Percentiles rank a stretch among this genome's conserved stretches.
Evolutionary conservation across 1,284 basidiomycete species (phyloP).

Genomic region (Trichosporon sp.): DNA sequence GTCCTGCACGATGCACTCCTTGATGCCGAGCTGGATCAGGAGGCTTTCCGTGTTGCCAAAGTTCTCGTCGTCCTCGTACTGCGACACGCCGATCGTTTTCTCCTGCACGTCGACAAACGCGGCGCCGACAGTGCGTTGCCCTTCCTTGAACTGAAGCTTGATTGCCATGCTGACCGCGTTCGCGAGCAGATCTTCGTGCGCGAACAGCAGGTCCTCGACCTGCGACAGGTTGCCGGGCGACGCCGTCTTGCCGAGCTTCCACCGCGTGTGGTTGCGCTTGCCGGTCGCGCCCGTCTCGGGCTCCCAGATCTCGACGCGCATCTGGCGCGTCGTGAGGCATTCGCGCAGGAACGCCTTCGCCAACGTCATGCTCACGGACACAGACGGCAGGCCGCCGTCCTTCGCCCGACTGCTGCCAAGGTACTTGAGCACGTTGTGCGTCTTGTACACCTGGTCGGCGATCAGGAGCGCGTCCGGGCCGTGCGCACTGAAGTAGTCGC

Average conservation of each 20-base stretch:
- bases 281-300: conserved; percentile 61
- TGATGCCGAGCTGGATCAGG: conserved; percentile 92
- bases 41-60: conserved; percentile 95
- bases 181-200: conserved; percentile 71
- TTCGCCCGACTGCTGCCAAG: conserved; percentile 50
- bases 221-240: conserved; percentile 86
- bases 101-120: conserved; percentile 57
- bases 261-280: conserved; percentile 62
- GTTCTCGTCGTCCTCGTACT: conserved; percentile 91
- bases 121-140: conserved; percentile 53
- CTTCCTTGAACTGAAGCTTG: conserved; percentile 63
- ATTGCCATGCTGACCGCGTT: conserved; percentile 90
- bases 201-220: conserved; percentile 90
- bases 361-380: conserved; percentile 72
- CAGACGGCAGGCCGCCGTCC: conserved; percentile 60
- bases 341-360: conserved; percentile 84
- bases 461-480: conserved; percentile 84
- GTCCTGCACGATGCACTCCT: conserved; percentile 70
- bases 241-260: conserved; percentile 78
- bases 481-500: conserved; percentile 81
- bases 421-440: conserved; percentile 78
- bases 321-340: conserved; percentile 81
- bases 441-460: conserved; percentile 73
- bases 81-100: conserved; percentile 61
- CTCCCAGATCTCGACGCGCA: conserved; percentile 89